Base-by-base conservation (phyloP, 2,329 filamentous ascomycete genomes). In the Alternaria dauci region DNA sequence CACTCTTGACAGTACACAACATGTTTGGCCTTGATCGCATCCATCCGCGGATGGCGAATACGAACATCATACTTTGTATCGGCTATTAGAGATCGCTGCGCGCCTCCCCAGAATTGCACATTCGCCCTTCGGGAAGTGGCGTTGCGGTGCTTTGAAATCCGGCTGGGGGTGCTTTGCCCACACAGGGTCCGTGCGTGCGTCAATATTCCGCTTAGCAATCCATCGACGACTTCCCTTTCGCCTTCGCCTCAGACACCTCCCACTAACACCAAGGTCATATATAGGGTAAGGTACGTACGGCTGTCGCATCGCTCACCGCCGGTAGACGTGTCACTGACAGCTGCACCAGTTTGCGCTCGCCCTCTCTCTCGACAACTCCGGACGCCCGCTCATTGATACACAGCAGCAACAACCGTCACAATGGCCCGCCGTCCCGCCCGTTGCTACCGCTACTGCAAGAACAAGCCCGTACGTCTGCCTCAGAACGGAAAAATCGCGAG, bases 401-500 rank as follows among this genome's bases (percentile, higher is more conserved):
- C 79, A 81, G 72, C 74, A 78, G 73, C 76, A 77, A 69, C 79
- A 61, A 73, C 87, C 85, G 88, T 90, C 90, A 94, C 90, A 88
- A 99, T 99, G 95, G 95, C 95, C 82, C 93, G 95, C 86, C 93
- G 95, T 91, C 95, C 95, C 82, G 95, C 95, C 81, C 92, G 95
- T 88, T 99, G 95, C 88, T 99, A 97, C 90, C 91, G 95, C 82
- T 99, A 99, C 92, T 99, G 95, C 94, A 99, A 99, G 93, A 99
- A 98, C 91, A 97, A 97, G 93, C 93, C 96, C 82, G 85, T 78
- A 78, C 63, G 75, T 75, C 56, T 52, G 42, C 62, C 46, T 75
- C 55, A 53, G 42, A 62, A 41, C 42, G 41, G 26, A 54, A 25
- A 52, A 28, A 42, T 5, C n/a, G 28, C 76, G 67, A 73, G 63